Evolutionary conservation across 495 filamentous ascomycete species (phyloP).

Genomic region (Aspergillus egyptiacus): DNA sequence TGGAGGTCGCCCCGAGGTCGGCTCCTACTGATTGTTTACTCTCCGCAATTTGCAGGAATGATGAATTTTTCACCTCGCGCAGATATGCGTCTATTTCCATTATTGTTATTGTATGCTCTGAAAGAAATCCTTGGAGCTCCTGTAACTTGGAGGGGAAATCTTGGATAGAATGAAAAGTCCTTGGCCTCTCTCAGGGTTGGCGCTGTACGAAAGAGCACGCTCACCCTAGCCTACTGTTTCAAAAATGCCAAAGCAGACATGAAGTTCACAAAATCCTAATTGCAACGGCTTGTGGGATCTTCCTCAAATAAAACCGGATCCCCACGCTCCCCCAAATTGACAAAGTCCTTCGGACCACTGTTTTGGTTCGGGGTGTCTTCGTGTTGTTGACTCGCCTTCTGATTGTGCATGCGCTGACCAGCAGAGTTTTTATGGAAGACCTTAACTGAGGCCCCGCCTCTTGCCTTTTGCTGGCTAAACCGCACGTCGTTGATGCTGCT

Average conservation of each 20-base stretch:
- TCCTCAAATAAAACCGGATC: slow-evolving; percentile 71
- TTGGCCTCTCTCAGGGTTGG: too few species aligned
- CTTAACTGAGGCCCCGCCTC: slow-evolving; percentile 57
- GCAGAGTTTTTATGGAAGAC: slow-evolving; percentile 71
- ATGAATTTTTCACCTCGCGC: too few species aligned
- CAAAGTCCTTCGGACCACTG: slow-evolving; percentile 67
- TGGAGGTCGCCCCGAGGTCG: too few species aligned
- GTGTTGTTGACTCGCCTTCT: slow-evolving; percentile 19
- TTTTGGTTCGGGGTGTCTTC: slow-evolving; percentile 60
- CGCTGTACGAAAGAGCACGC: too few species aligned
- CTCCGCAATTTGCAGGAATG: too few species aligned
- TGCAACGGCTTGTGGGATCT: slow-evolving; percentile 46
- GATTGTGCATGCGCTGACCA: slow-evolving; percentile 38
- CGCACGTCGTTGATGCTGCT: slow-evolving; percentile 74
- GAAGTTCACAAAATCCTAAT: slow-evolving; percentile 6
- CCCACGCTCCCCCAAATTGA: slow-evolving; percentile 74
- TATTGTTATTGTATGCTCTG: too few species aligned
- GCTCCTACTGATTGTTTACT: too few species aligned
- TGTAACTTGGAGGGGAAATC: too few species aligned
- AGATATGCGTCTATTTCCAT: too few species aligned
- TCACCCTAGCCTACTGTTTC: background rate
- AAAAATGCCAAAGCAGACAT: background rate
- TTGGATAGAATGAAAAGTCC: too few species aligned
- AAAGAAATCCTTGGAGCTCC: too few species aligned
- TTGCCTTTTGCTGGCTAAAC: slow-evolving; percentile 55